These are phyloP conservation scores for Lepidium campestre DNA, from an alignment of 441 rosid species.

Conservation along the genomic window DNA sequence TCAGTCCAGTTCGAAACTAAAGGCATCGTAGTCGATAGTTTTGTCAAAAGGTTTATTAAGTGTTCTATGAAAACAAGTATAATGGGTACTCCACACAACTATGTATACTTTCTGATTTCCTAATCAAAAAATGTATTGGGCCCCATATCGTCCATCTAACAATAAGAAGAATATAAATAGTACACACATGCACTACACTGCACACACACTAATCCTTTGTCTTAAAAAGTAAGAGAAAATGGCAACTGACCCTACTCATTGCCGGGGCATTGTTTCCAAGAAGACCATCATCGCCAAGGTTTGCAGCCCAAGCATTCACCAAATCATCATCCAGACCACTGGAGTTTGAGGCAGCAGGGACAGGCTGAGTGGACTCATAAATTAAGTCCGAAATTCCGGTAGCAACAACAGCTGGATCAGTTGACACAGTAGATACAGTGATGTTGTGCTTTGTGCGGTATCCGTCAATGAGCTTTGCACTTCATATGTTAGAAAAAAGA, in stretches of 20 bases:
- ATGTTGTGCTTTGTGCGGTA: constrained; percentile 94
- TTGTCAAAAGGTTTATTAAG: neutral
- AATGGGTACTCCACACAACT: neutral
- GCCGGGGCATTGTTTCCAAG: constrained; percentile 89
- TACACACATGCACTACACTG: neutral
- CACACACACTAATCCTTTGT: neutral
- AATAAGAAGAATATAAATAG: neutral
- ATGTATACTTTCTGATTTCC: neutral
- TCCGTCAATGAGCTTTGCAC: constrained; percentile 86
- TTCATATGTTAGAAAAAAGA: constrained; percentile 25
- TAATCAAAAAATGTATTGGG: neutral
- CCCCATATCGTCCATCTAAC: neutral
- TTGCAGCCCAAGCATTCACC: constrained; percentile 99
- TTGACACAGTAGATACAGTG: constrained; percentile 76
- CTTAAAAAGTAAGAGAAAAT: neutral
- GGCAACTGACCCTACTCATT: constrained; percentile 79
- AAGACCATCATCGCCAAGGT: constrained; percentile 94
- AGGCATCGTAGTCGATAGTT: constrained; percentile 1
- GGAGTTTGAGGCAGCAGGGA: constrained; percentile 63
- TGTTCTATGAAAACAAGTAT: neutral
- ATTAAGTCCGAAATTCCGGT: constrained; percentile 94
- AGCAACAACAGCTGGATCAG: constrained; percentile 85
- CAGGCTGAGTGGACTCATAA: constrained; percentile 87
- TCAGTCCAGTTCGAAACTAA: constrained; percentile 1
- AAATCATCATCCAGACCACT: constrained; percentile 94